These are phyloP conservation scores for Naganishia albida DNA, from an alignment of 1,284 basidiomycete species.

Conservation along the genomic window DNA sequence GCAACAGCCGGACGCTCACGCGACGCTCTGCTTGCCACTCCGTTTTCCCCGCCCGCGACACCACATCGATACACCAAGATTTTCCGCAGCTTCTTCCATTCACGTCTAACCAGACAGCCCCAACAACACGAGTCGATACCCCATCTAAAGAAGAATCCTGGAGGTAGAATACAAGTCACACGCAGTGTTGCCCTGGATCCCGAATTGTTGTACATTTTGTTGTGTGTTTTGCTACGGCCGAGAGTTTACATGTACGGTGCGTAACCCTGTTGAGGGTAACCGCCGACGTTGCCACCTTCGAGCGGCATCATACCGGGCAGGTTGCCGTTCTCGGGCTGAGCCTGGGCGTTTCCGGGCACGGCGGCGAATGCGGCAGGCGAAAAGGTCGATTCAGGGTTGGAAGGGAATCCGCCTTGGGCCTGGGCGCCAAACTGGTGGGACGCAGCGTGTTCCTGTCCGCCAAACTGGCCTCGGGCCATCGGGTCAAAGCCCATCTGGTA, in stretches of 20 bases:
- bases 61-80: slow-evolving; percentile 24
- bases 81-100: neutral
- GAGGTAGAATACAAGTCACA: slow-evolving; percentile 27
- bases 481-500: slow-evolving; percentile 32
- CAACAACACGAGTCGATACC: slow-evolving; percentile 29
- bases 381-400: slow-evolving; percentile 20
- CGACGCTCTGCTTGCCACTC: neutral
- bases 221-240: neutral
- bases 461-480: slow-evolving; percentile 29
- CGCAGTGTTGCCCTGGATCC: slow-evolving; percentile 20
- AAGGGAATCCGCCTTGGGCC: slow-evolving; percentile 7
- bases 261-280: slow-evolving; percentile 31
- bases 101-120: slow-evolving; percentile 22
- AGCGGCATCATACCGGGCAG: slow-evolving; percentile 27
- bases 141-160: slow-evolving; percentile 26
- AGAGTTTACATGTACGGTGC: slow-evolving; percentile 34
- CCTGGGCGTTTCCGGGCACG: slow-evolving; percentile 29
- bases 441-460: slow-evolving; percentile 7
- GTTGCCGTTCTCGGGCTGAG: slow-evolving; percentile 22
- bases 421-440: slow-evolving; percentile 14
- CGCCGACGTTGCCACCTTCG: slow-evolving; percentile 27
- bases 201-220: slow-evolving; percentile 26
- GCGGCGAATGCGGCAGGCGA: slow-evolving; percentile 24
- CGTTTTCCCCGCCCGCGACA: neutral
- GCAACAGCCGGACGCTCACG: neutral